Evolutionary conservation across 257 asterid species (phyloP).

Genomic region (Plantago elongata): DNA sequence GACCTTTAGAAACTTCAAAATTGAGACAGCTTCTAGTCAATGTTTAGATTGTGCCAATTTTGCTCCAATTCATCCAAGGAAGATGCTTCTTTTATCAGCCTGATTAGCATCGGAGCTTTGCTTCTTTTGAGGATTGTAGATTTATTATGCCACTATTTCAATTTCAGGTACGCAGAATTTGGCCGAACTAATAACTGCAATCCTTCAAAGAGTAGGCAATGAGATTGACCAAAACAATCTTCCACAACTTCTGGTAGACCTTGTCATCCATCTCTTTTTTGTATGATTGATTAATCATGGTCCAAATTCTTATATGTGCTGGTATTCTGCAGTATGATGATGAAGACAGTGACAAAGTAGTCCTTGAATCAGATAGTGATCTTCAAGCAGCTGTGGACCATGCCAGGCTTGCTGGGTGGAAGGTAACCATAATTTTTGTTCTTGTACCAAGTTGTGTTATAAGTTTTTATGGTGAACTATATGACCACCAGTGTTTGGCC

Average conservation of each 20-base stretch:
- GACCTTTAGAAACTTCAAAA: too few species aligned
- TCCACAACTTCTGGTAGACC: slow-evolving; percentile 80
- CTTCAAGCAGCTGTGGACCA: slow-evolving; percentile 87
- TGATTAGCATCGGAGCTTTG: background rate
- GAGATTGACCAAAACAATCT: slow-evolving; percentile 83
- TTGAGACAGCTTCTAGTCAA: too few species aligned
- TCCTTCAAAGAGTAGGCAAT: slow-evolving; percentile 86
- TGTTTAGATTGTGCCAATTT: background rate
- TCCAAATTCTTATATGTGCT: slow-evolving; percentile 13
- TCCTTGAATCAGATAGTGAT: slow-evolving; percentile 88
- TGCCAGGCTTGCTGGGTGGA: slow-evolving; percentile 89
- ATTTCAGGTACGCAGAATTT: slow-evolving; percentile 56
- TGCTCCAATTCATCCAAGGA: background rate
- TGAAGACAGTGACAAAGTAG: slow-evolving; percentile 79
- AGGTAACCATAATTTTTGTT: slow-evolving; percentile 39
- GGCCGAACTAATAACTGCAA: slow-evolving; percentile 70
- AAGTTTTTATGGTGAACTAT: background rate
- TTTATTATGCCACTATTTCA: background rate
- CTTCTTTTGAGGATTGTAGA: background rate
- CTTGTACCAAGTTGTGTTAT: background rate
- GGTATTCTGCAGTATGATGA: slow-evolving; percentile 71
- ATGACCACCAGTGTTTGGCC: too few species aligned
- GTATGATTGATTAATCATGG: background rate
- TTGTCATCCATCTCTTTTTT: background rate
- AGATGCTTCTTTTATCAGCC: background rate